phyloP scores from a whole-genome alignment of 106 monocot genomes.

The Triglochin maritima region DNA sequence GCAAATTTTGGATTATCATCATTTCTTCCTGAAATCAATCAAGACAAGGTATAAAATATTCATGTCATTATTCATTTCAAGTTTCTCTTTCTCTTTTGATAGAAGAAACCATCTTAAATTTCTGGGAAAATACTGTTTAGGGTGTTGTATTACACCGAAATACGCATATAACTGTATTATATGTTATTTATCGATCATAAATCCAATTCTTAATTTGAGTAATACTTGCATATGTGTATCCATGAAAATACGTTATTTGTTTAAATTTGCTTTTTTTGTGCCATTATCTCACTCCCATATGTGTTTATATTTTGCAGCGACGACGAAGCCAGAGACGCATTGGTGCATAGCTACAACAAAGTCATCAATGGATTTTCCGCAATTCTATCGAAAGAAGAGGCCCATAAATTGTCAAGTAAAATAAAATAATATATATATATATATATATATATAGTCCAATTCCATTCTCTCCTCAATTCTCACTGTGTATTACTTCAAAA shows the following conservation, averaged over 20 bases:
- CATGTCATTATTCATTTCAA: neutral
- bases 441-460: neutral
- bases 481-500: constrained; percentile 1
- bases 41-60: constrained; percentile 27
- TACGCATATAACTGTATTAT: too few relatives aligned
- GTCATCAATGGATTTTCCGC: constrained; percentile 83
- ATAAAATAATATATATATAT: too few relatives aligned
- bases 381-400: constrained; percentile 54
- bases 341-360: constrained; percentile 77
- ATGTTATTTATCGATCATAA: too few relatives aligned
- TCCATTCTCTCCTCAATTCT: neutral
- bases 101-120: neutral
- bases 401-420: constrained; percentile 40
- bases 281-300: neutral
- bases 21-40: constrained; percentile 38
- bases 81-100: neutral
- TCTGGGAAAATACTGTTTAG: too few relatives aligned
- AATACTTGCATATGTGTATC: neutral
- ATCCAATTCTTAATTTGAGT: too few relatives aligned
- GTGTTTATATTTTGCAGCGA: constrained; percentile 19
- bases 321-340: constrained; percentile 34
- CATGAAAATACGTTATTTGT: neutral
- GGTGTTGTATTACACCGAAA: too few relatives aligned
- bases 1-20: constrained; percentile 33
- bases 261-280: neutral